Base-by-base conservation (phyloP, 23 red algal genomes). In the Gracilariopsis chorda region DNA sequence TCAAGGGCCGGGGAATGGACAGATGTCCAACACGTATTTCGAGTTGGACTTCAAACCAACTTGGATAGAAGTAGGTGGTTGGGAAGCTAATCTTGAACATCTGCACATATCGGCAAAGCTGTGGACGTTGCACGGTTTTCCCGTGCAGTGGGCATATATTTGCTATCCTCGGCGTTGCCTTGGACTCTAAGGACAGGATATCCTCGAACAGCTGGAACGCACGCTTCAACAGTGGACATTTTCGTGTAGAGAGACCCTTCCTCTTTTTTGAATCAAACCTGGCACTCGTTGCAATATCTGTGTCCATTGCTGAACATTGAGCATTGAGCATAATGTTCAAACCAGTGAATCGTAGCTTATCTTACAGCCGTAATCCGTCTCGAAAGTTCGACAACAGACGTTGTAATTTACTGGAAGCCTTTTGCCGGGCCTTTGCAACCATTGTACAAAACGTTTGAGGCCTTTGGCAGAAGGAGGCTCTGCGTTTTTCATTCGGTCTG, bases 81-180 rank as follows among this genome's bases (percentile, higher is more conserved):
- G 21, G 83, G 51, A 2, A 90, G 39, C 88, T 72, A 86, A 25
- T 71, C 61, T 28, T 56, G 64, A 20, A 93, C 40, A 28, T 92
- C 90, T 9, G 85, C 68, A 47, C 29, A 82, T 17, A 83, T 52
- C 34, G 35, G 35, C 30, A 97, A 44, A 3, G 82, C 86, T 23
- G 52, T 62, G 21, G 84, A 48, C 7, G 83, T 40, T 21, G 88
- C 90, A 23, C 75, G 19, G 14, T 77, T 53, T 64, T 93, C 89
- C 95, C 95, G 93, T 11, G 85, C 83, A 73, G 93, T 61, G 67
- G 72, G 63, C 82, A 81, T 41, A 78, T 92, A 92, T 20, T 87
- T 68, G 23, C 88, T 72, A 64, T 97, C 90, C 33, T 68, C 65
- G n/a, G 70, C 46, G 17, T 82, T 87, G 21, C 51, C 72, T 16